Percentiles rank a stretch among this genome's conserved stretches.
These are phyloP conservation scores for Alternaria gaisen DNA, from an alignment of 2,329 filamentous ascomycete species.

Conservation along the genomic window DNA sequence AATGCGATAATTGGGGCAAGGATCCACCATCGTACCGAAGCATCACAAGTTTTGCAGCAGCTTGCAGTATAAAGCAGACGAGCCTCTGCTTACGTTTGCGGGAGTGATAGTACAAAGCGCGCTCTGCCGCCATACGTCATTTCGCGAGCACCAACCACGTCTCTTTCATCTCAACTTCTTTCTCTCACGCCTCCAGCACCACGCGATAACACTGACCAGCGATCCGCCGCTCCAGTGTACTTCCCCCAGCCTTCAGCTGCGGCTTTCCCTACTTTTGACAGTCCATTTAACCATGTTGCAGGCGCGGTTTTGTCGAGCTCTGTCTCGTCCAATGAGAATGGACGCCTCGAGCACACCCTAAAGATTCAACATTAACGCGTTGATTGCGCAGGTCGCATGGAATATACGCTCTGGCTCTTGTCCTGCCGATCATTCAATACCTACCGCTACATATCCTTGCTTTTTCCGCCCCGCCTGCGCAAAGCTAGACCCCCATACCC, in stretches of 20 bases:
- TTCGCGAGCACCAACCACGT: conserved; percentile 28
- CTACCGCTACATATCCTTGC: conserved; percentile 20
- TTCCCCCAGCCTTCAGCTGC: conserved; percentile 39
- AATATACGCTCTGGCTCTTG: conserved; percentile 15
- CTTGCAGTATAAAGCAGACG: conserved; percentile 12
- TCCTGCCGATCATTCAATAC: conserved; percentile 17
- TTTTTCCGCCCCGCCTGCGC: conserved; percentile 25
- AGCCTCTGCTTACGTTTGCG: neutral
- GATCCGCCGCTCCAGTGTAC: conserved; percentile 40
- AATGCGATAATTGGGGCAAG: conserved; percentile 15
- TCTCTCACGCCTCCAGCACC: conserved; percentile 11
- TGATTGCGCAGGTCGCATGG: conserved; percentile 31
- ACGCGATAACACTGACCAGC: conserved; percentile 33
- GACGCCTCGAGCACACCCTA: conserved; percentile 34
- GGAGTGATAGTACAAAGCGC: conserved; percentile 3
- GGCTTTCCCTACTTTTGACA: conserved; percentile 39
- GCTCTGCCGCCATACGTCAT: conserved; percentile 29
- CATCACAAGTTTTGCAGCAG: conserved; percentile 20
- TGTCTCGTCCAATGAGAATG: conserved; percentile 45
- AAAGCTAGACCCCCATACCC: neutral
- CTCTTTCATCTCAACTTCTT: conserved; percentile 17
- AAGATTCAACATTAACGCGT: conserved; percentile 29
- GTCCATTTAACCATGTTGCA: conserved; percentile 47
- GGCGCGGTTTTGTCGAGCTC: conserved; percentile 34
- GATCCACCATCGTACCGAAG: conserved; percentile 18